These are phyloP conservation scores for Geoglossum glabrum DNA, from an alignment of 495 filamentous ascomycete genomes.

Conservation along the genomic window DNA sequence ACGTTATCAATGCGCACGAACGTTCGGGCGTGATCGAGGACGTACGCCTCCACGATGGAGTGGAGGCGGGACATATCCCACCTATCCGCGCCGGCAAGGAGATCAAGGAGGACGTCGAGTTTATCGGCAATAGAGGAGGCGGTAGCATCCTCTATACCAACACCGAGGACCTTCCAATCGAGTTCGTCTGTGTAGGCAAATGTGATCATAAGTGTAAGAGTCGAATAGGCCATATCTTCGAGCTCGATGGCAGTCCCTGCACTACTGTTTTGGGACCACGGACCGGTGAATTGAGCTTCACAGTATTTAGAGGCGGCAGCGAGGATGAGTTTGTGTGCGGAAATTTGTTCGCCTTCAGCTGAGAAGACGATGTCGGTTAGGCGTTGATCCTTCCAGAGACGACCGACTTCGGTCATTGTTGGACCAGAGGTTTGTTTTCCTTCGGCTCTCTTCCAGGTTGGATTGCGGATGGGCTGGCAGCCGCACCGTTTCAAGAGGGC, in stretches of 20 bases:
- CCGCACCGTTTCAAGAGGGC: background rate
- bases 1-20: too few relatives aligned
- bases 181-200: constrained; percentile 14
- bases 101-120: background rate
- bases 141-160: too few relatives aligned
- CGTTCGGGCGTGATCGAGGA: too few relatives aligned
- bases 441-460: too few relatives aligned
- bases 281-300: constrained; percentile 9
- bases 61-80: background rate
- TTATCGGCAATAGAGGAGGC: background rate
- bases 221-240: constrained; percentile 9
- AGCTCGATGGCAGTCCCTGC: background rate
- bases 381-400: constrained; percentile 6
- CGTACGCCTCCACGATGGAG: background rate
- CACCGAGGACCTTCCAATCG: background rate
- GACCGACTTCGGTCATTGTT: constrained; percentile 12
- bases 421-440: background rate
- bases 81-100: background rate
- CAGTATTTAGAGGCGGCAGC: constrained; percentile 13
- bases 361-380: too few relatives aligned
- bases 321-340: constrained; percentile 14
- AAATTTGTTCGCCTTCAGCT: background rate
- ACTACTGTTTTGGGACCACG: background rate
- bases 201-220: constrained; percentile 11
- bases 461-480: background rate